phyloP scores from a whole-genome alignment of 805 yeast species.

The Candida oleophila region DNA sequence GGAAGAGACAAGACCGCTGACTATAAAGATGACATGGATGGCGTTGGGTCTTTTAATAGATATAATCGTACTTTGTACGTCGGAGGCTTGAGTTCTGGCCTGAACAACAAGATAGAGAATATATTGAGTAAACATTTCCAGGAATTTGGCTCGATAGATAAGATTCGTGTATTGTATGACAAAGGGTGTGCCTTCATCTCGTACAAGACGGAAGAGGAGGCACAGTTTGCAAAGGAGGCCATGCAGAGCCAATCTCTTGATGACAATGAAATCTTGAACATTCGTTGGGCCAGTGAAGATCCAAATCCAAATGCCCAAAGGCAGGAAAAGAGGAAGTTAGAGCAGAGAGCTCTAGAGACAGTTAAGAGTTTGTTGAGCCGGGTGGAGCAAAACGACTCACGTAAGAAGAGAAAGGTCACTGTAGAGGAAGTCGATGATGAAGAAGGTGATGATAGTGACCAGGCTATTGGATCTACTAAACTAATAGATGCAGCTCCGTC shows the following conservation, averaged over 20 bases:
- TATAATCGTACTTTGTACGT: conserved; percentile 76
- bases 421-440: conserved; percentile 9
- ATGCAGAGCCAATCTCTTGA: conserved; percentile 77
- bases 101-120: conserved; percentile 38
- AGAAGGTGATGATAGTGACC: conserved; percentile 2
- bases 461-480: background rate
- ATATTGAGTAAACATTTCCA: conserved; percentile 47
- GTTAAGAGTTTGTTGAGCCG: conserved; percentile 44
- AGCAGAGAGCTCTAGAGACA: conserved; percentile 53
- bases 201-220: conserved; percentile 63
- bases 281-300: conserved; percentile 90
- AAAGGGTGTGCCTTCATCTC: conserved; percentile 80
- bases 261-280: conserved; percentile 62
- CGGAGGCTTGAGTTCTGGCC: conserved; percentile 47
- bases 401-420: conserved; percentile 10
- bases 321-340: conserved; percentile 48
- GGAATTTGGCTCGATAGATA: conserved; percentile 75
- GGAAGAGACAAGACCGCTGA: conserved; percentile 84
- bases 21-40: conserved; percentile 91
- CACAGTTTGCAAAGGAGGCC: conserved; percentile 95
- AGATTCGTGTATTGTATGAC: conserved; percentile 56
- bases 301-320: conserved; percentile 69
- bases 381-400: conserved; percentile 21
- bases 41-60: conserved; percentile 77
- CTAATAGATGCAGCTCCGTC: background rate